Conservation (phyloP, 176 grass and related monocot genomes). For the Puccinellia tenuiflora region DNA sequence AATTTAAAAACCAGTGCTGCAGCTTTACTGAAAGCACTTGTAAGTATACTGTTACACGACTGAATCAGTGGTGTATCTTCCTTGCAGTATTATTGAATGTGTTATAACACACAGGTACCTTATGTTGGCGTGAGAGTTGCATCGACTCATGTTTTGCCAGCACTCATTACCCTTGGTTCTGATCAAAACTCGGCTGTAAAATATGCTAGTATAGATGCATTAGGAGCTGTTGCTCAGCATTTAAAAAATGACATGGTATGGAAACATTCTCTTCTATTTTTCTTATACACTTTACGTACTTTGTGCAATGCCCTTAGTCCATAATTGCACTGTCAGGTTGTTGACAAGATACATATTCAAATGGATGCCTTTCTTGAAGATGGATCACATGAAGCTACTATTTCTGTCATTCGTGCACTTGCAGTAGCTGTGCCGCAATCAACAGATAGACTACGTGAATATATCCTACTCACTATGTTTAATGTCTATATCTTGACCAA, state of each 20-base stretch:
- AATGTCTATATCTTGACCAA: constrained; percentile 18
- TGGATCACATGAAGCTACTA: constrained; percentile 87
- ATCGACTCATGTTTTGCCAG: constrained; percentile 92
- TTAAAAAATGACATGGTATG: constrained; percentile 96
- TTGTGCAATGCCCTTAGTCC: background rate
- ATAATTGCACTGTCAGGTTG: constrained; percentile 48
- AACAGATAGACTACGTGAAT: constrained; percentile 91
- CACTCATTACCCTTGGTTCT: constrained; percentile 85
- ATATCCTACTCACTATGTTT: constrained; percentile 65
- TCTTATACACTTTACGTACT: background rate
- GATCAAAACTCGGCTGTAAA: constrained; percentile 88
- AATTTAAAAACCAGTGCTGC: constrained; percentile 80
- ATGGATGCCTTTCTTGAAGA: constrained; percentile 99
- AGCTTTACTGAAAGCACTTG: constrained; percentile 81
- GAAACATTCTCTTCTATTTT: constrained; percentile 16
- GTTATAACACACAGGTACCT: constrained; percentile 58
- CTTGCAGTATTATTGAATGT: constrained; percentile 24
- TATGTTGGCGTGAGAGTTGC: constrained; percentile 70
- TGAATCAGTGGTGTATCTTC: constrained; percentile 6
- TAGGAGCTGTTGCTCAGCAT: constrained; percentile 94
- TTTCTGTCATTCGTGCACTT: constrained; percentile 83
- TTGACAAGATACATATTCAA: constrained; percentile 96
- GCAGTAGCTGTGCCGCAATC: constrained; percentile 78
- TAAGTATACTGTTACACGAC: constrained; percentile 44
- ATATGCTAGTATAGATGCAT: constrained; percentile 96